Conservation (phyloP, 305 asterid genomes). For the Petunia hybrid region DNA sequence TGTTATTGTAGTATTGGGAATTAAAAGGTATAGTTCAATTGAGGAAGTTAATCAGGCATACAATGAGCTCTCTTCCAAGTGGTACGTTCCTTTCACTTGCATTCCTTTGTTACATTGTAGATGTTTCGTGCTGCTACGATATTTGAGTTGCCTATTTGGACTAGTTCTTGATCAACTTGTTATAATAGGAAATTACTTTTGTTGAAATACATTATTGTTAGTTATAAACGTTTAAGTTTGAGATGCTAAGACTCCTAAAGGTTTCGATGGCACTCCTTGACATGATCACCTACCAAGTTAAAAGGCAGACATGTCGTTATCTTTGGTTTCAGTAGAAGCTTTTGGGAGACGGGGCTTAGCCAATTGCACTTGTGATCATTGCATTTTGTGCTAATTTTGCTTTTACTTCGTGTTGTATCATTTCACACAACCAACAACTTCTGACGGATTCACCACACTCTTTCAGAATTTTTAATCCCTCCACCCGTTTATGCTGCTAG, state of each 20-base stretch:
- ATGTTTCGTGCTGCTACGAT: neutral
- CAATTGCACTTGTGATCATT: neutral
- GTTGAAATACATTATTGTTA: neutral
- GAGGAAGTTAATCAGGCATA: constrained; percentile 80
- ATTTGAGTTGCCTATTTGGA: neutral
- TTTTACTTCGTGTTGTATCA: neutral
- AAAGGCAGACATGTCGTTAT: neutral
- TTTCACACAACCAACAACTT: neutral
- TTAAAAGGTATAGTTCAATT: constrained; percentile 64
- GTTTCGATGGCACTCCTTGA: neutral
- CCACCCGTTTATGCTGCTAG: constrained; percentile 21
- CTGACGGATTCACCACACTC: constrained; percentile 15
- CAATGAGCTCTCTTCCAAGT: constrained; percentile 59
- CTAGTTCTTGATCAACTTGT: neutral
- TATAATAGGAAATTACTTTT: neutral
- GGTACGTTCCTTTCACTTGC: constrained; percentile 48
- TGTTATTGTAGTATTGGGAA: constrained; percentile 73
- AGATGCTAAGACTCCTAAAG: neutral
- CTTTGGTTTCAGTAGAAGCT: neutral
- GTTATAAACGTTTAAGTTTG: neutral
- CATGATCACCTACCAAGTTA: neutral
- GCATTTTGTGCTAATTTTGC: neutral
- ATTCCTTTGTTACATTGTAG: neutral
- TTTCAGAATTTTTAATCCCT: neutral
- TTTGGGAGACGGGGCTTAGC: neutral